phyloP scores from a whole-genome alignment of 306 rosid species.

The Prinsepia uniflora region DNA sequence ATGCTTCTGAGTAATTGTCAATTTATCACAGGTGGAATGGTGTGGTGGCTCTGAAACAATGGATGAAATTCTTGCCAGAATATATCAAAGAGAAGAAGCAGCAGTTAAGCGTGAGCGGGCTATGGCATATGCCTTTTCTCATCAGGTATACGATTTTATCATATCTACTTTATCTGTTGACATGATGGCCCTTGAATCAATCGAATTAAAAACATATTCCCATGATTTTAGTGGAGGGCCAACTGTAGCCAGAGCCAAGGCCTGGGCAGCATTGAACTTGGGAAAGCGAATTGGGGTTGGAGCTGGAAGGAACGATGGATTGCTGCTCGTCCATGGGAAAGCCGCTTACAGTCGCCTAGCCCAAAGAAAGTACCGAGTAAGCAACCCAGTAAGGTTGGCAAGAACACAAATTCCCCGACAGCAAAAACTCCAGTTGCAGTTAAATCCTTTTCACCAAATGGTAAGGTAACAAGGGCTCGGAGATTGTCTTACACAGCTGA shows the following conservation, averaged over 20 bases:
- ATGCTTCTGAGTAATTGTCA: slow-evolving; percentile 17
- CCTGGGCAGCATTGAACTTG: slow-evolving; percentile 63
- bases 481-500: slow-evolving; percentile 66
- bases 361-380: slow-evolving; percentile 48
- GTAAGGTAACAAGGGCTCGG: slow-evolving; percentile 52
- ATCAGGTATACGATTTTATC: slow-evolving; percentile 59
- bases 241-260: slow-evolving; percentile 72
- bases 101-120: slow-evolving; percentile 87
- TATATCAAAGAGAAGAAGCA: slow-evolving; percentile 93
- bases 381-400: slow-evolving; percentile 53
- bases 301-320: slow-evolving; percentile 99
- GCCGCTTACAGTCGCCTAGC: slow-evolving; percentile 48
- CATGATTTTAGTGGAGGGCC: slow-evolving; percentile 84
- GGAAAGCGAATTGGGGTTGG: slow-evolving; percentile 97
- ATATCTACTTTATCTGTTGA: not conserved
- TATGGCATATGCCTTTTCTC: slow-evolving; percentile 99
- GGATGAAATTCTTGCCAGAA: slow-evolving; percentile 70
- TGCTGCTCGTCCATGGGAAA: slow-evolving; percentile 99
- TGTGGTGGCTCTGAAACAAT: slow-evolving; percentile 75
- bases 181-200: slow-evolving; percentile 19
- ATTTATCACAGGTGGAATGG: slow-evolving; percentile 71
- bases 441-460: slow-evolving; percentile 41
- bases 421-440: slow-evolving; percentile 42
- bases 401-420: slow-evolving; percentile 40
- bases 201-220: slow-evolving; percentile 29